Evolutionary conservation across 108 stramenopile genomes (phyloP).

Genomic region (Cylindrotheca fusiformis): DNA sequence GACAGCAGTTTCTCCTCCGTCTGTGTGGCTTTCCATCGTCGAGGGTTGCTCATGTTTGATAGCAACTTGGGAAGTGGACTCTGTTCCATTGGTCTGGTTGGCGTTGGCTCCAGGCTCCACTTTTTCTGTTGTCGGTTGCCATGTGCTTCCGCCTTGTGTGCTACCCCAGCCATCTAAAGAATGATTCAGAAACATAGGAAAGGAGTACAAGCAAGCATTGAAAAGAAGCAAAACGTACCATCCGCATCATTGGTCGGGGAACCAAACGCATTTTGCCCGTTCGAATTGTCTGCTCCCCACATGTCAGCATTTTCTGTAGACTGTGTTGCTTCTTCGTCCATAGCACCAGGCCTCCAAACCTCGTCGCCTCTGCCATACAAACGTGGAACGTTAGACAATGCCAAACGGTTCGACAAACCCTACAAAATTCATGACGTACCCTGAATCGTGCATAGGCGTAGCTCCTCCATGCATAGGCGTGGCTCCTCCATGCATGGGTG

Average conservation of each 20-base stretch:
- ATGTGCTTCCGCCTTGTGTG: slow-evolving; percentile 43
- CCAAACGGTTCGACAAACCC: too few relatives aligned
- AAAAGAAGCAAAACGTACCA: slow-evolving; percentile 9
- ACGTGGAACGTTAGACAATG: too few relatives aligned
- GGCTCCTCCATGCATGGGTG: slow-evolving; percentile 84
- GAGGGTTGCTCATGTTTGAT: slow-evolving; percentile 39
- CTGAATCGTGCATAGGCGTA: slow-evolving; percentile 79
- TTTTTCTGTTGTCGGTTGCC: slow-evolving; percentile 50
- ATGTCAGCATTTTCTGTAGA: slow-evolving; percentile 28
- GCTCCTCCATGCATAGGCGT: slow-evolving; percentile 90
- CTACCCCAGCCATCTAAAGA: slow-evolving; percentile 52
- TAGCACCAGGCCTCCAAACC: slow-evolving; percentile 85
- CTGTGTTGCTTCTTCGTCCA: slow-evolving; percentile 26
- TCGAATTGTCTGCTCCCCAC: slow-evolving; percentile 40
- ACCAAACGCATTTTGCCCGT: slow-evolving; percentile 18
- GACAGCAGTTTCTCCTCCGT: slow-evolving; percentile 68
- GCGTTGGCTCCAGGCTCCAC: slow-evolving; percentile 18
- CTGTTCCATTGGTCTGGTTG: not conserved
- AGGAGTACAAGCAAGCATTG: slow-evolving; percentile 28
- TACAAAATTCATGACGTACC: slow-evolving; percentile 13
- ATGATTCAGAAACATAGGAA: not conserved
- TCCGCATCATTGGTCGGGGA: slow-evolving; percentile 38
- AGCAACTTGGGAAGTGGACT: slow-evolving; percentile 9
- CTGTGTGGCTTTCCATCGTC: slow-evolving; percentile 45
- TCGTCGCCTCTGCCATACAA: slow-evolving; percentile 66